A percentile compares a stretch with the other conserved stretches of the same genome.
These are phyloP conservation scores for Phialocephala subalpina DNA, from an alignment of 2,329 filamentous ascomycete genomes.

Conservation along the genomic window DNA sequence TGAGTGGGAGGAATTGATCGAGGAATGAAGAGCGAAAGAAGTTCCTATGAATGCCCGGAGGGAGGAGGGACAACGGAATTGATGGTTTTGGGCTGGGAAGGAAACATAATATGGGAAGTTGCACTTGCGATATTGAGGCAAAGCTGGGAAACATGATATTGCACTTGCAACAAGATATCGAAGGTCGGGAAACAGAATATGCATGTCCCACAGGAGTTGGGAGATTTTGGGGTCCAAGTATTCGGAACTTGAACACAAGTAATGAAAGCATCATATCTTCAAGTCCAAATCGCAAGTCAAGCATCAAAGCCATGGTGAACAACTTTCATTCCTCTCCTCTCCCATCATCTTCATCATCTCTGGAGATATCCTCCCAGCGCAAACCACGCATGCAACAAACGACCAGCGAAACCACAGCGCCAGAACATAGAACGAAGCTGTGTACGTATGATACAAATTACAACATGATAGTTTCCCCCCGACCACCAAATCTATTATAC, in stretches of 20 bases:
- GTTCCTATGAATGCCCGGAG: neutral
- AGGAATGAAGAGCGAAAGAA: neutral
- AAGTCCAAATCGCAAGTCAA: neutral
- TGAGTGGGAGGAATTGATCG: neutral
- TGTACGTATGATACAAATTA: slow-evolving; percentile 8
- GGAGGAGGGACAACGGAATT: neutral
- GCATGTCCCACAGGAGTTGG: no score
- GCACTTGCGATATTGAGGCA: no score
- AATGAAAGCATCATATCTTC: neutral
- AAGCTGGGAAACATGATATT: no score
- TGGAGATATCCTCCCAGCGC: no score
- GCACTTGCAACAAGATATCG: no score
- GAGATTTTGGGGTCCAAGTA: neutral
- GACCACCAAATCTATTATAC: slow-evolving; percentile 1
- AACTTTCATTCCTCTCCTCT: neutral
- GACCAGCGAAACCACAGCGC: neutral
- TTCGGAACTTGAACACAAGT: neutral
- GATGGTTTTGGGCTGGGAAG: no score
- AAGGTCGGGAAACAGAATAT: no score
- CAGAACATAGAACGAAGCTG: neutral
- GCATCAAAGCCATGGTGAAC: neutral
- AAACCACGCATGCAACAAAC: slow-evolving; percentile 1
- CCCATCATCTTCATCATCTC: neutral
- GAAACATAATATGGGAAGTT: no score
- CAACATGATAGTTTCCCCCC: slow-evolving; percentile 6